Percentiles rank a stretch among this genome's conserved stretches.
Conservation (phyloP, 257 asterid species). For the Osmanthus fragrans region DNA sequence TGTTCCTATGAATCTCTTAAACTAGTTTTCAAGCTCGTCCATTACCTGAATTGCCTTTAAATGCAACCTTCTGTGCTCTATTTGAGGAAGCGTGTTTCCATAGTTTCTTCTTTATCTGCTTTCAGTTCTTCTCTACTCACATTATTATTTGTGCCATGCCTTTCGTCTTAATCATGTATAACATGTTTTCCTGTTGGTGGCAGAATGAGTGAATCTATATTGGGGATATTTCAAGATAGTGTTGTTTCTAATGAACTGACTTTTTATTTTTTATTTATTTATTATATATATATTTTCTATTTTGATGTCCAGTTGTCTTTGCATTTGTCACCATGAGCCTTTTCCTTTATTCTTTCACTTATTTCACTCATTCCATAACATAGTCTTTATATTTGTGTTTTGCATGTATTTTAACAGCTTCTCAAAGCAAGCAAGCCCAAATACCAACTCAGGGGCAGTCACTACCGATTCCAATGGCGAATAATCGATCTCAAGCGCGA, state of each 20-base stretch:
- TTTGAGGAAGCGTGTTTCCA: neutral
- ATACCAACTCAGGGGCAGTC: slow-evolving; percentile 75
- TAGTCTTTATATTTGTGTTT: slow-evolving; percentile 14
- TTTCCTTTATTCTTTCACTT: slow-evolving; percentile 11
- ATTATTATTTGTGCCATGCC: neutral
- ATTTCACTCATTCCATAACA: slow-evolving; percentile 8
- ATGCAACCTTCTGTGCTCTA: neutral
- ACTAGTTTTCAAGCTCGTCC: slow-evolving; percentile 2
- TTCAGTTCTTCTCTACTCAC: slow-evolving; percentile 11
- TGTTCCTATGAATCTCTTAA: neutral
- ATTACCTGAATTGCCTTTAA: slow-evolving; percentile 15
- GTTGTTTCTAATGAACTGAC: neutral
- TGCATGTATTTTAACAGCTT: slow-evolving; percentile 43
- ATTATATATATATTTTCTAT: neutral
- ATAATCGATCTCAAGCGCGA: slow-evolving; percentile 75
- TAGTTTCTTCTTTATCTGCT: neutral
- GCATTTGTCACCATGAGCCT: slow-evolving; percentile 1
- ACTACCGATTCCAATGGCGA: slow-evolving; percentile 53
- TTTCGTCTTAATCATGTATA: slow-evolving; percentile 6
- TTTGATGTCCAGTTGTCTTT: slow-evolving; percentile 9
- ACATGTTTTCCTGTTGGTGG: slow-evolving; percentile 6
- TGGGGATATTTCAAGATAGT: neutral
- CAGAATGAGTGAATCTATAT: slow-evolving; percentile 1
- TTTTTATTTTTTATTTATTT: neutral
- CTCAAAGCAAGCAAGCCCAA: slow-evolving; percentile 77